Conservation (phyloP, 2,329 filamentous ascomycete genomes). For the Neofusicoccum sp. region DNA sequence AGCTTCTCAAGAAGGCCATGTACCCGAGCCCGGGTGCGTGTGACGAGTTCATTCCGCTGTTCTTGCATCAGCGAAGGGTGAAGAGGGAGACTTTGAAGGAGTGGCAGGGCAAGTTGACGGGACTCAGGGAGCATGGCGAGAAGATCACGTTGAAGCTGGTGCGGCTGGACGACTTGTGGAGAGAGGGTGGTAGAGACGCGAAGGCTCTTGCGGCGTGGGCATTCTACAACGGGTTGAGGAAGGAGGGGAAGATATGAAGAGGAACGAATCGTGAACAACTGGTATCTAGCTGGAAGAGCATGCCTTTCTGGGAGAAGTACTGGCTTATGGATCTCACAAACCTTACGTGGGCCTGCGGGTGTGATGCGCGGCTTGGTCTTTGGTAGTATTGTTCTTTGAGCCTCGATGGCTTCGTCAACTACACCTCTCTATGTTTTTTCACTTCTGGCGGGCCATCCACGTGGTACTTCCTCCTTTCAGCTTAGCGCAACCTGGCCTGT, state of each 20-base stretch:
- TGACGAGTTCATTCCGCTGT: slow-evolving; percentile 59
- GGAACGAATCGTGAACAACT: not conserved
- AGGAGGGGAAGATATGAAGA: slow-evolving; percentile 42
- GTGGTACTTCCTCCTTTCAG: no score
- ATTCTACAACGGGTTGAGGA: slow-evolving; percentile 53
- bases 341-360: no score
- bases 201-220: slow-evolving; percentile 57
- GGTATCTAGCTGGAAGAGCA: no score
- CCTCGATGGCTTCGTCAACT: no score
- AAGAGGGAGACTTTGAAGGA: slow-evolving; percentile 47
- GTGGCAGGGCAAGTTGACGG: slow-evolving; percentile 54
- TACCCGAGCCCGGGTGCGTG: slow-evolving; percentile 57
- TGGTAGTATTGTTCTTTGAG: no score
- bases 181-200: slow-evolving; percentile 53
- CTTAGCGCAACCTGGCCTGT: no score
- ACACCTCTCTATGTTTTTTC: no score
- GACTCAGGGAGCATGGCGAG: slow-evolving; percentile 55
- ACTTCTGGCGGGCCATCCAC: no score
- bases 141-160: slow-evolving; percentile 60
- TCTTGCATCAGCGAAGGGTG: slow-evolving; percentile 55
- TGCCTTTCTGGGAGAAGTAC: no score
- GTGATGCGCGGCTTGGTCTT: no score
- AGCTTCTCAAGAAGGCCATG: slow-evolving; percentile 48
- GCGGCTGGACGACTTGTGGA: slow-evolving; percentile 52
- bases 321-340: no score